Conservation (phyloP, 139 green algal genomes). For the Deuterostichococcus epilithicus region DNA sequence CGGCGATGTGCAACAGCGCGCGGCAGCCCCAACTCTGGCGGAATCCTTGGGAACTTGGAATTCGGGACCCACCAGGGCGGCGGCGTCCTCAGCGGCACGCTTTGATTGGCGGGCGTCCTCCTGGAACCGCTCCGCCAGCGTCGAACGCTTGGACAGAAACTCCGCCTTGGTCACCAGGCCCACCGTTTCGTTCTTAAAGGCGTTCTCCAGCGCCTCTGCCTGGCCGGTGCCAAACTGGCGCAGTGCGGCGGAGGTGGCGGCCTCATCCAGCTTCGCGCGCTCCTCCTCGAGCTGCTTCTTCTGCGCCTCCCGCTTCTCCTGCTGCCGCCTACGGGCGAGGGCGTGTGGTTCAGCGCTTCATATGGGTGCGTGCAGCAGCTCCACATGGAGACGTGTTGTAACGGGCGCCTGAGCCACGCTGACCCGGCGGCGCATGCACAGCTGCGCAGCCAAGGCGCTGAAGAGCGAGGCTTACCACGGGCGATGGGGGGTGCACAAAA, state of each 20-base stretch:
- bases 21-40: too few relatives aligned
- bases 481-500: too few relatives aligned
- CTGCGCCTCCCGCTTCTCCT: conserved; percentile 72
- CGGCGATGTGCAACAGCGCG: too few relatives aligned
- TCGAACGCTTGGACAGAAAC: conserved; percentile 81
- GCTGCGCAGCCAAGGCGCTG: too few relatives aligned
- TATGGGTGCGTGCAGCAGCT: too few relatives aligned
- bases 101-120: conserved; percentile 28
- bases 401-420: too few relatives aligned
- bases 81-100: not conserved
- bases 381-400: too few relatives aligned
- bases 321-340: conserved; percentile 47
- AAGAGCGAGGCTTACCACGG: too few relatives aligned
- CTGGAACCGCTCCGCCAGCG: conserved; percentile 60
- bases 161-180: conserved; percentile 91
- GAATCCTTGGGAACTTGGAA: too few relatives aligned
- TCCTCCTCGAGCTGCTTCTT: conserved; percentile 63
- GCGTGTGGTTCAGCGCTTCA: too few relatives aligned
- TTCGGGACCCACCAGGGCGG: not conserved
- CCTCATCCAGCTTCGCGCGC: conserved; percentile 44
- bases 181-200: conserved; percentile 94
- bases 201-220: conserved; percentile 68
- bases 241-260: conserved; percentile 48
- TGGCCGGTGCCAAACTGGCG: conserved; percentile 46
- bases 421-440: too few relatives aligned